Conservation (phyloP, 495 filamentous ascomycete species). For the Neurospora cerealis region DNA sequence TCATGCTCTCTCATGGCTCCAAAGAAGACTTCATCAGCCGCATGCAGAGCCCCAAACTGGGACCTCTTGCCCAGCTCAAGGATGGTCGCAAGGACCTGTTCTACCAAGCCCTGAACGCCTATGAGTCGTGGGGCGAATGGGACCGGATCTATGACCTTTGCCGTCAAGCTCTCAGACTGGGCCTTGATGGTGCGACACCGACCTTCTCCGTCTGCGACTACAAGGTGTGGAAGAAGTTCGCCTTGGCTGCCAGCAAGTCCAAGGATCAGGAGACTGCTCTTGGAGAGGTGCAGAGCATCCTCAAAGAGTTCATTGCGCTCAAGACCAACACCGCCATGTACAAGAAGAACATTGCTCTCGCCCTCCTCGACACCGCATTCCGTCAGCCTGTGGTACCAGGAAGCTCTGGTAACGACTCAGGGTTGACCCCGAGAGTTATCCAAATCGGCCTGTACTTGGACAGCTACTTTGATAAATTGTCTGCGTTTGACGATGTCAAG, state of each 20-base stretch:
- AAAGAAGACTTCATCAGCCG: slow-evolving; percentile 20
- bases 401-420: slow-evolving; percentile 1
- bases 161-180: slow-evolving; percentile 13
- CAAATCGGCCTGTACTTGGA: slow-evolving; percentile 24
- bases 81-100: slow-evolving; percentile 24
- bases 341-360: slow-evolving; percentile 23
- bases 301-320: slow-evolving; percentile 18
- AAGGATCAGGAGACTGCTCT: slow-evolving; percentile 19
- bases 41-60: slow-evolving; percentile 18
- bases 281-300: slow-evolving; percentile 16
- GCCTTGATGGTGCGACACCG: slow-evolving; percentile 13
- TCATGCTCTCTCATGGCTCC: slow-evolving; percentile 18
- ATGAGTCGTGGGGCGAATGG: slow-evolving; percentile 24
- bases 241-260: slow-evolving; percentile 19
- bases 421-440: slow-evolving; percentile 17
- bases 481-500: slow-evolving; percentile 28
- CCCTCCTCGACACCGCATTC: slow-evolving; percentile 17
- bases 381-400: slow-evolving; percentile 3
- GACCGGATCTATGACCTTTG: slow-evolving; percentile 24
- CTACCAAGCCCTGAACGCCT: slow-evolving; percentile 15
- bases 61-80: slow-evolving; percentile 19
- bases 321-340: slow-evolving; percentile 20
- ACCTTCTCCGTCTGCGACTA: slow-evolving; percentile 26
- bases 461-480: slow-evolving; percentile 21
- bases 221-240: slow-evolving; percentile 20